Evolutionary conservation across 2,329 filamentous ascomycete genomes (phyloP).

Genomic region (Fusarium odoratissimum): DNA sequence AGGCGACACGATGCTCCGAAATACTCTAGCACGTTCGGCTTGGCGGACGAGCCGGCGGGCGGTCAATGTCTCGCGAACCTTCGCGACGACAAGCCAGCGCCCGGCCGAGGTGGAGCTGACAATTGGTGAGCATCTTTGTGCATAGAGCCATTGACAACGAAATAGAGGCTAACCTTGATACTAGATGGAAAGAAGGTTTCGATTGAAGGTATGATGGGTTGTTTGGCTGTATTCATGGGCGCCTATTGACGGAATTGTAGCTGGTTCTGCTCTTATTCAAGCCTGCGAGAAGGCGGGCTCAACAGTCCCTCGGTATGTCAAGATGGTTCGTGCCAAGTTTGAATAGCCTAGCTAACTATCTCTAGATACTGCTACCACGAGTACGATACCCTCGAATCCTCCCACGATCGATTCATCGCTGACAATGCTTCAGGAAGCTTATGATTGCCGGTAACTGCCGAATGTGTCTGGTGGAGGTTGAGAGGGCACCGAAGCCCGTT

Average conservation of each 20-base stretch:
- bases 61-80: constrained; percentile 76
- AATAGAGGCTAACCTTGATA: constrained; percentile 48
- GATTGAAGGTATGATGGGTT: constrained; percentile 80
- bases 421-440: constrained; percentile 77
- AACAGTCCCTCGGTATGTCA: constrained; percentile 81
- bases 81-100: constrained; percentile 82
- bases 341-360: constrained; percentile 50
- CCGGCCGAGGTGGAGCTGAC: constrained; percentile 96
- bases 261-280: constrained; percentile 96
- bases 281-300: constrained; percentile 97
- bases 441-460: constrained; percentile 99
- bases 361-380: constrained; percentile 98
- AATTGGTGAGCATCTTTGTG: constrained; percentile 71
- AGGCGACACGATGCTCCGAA: constrained; percentile 76
- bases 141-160: constrained; percentile 47
- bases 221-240: constrained; percentile 28
- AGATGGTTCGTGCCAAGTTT: constrained; percentile 16
- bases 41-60: constrained; percentile 71
- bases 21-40: constrained; percentile 75
- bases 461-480: constrained; percentile 99
- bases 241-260: constrained; percentile 64
- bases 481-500: constrained; percentile 94
- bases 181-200: constrained; percentile 97
- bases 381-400: constrained; percentile 63
- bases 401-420: constrained; percentile 51